Evolutionary conservation across 257 asterid species (phyloP).

Genomic region (Solanum bukasovii): DNA sequence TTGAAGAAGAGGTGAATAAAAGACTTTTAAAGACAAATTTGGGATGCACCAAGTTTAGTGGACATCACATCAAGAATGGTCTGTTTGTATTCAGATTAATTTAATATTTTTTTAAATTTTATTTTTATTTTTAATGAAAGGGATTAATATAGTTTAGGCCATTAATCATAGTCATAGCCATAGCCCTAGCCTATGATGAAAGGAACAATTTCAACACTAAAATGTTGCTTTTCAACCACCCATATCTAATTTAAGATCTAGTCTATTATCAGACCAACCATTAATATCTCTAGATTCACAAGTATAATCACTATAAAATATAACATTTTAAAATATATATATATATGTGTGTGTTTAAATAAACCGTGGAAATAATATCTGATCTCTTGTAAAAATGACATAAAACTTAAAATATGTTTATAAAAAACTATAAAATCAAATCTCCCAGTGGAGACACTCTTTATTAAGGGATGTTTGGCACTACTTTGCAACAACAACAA

Average conservation of each 20-base stretch:
- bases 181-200: neutral
- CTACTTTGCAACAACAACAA: neutral
- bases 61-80: neutral
- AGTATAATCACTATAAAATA: constrained; percentile 14
- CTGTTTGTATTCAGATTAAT: neutral
- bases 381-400: no score
- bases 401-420: no score
- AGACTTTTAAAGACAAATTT: neutral
- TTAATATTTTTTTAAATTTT: neutral
- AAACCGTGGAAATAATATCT: no score
- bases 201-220: neutral
- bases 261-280: neutral
- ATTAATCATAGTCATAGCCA: neutral
- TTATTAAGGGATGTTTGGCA: neutral
- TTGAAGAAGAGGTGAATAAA: neutral
- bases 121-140: neutral
- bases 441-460: neutral
- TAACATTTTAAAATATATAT: no score
- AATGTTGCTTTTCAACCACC: neutral
- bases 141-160: neutral
- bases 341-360: no score
- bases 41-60: neutral
- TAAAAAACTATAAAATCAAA: neutral
- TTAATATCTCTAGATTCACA: constrained; percentile 26
- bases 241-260: neutral